phyloP scores from a whole-genome alignment of 73 alveolate species.

The Urostyla sp. region DNA sequence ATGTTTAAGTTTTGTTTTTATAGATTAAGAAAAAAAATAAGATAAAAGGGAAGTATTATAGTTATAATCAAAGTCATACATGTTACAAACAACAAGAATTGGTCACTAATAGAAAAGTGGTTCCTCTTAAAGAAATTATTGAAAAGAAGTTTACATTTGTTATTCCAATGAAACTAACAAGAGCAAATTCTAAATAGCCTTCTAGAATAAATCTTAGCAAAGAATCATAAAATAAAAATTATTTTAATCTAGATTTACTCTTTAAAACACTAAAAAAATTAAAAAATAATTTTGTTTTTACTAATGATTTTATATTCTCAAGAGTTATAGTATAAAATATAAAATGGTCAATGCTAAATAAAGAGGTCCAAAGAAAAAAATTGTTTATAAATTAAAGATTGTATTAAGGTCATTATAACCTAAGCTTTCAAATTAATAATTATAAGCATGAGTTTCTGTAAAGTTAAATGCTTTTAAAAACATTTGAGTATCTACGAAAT shows the following conservation, averaged over 20 bases:
- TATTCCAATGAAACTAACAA: no score
- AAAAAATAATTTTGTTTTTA: no score
- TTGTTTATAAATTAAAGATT: not conserved
- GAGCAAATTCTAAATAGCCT: not conserved
- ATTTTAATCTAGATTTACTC: not conserved
- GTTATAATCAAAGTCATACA: no score
- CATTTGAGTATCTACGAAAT: not conserved
- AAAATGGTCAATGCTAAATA: not conserved
- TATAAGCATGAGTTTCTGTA: not conserved
- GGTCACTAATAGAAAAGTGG: not conserved
- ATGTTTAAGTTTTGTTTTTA: no score
- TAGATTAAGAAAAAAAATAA: not conserved
- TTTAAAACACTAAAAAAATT: not conserved
- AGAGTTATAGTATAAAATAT: no score
- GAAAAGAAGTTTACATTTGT: no score
- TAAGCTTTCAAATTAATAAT: not conserved
- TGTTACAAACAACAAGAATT: not conserved
- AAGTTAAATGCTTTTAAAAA: no score
- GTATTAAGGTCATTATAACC: not conserved
- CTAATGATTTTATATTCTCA: no score
- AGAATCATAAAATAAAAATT: no score
- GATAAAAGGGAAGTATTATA: not conserved
- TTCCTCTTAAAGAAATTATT: no score
- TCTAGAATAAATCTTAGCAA: not conserved
- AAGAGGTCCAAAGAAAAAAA: not conserved